These are phyloP conservation scores for Kurtzmaniella quercitrusa DNA, from an alignment of 1,139 yeast species.

Conservation along the genomic window DNA sequence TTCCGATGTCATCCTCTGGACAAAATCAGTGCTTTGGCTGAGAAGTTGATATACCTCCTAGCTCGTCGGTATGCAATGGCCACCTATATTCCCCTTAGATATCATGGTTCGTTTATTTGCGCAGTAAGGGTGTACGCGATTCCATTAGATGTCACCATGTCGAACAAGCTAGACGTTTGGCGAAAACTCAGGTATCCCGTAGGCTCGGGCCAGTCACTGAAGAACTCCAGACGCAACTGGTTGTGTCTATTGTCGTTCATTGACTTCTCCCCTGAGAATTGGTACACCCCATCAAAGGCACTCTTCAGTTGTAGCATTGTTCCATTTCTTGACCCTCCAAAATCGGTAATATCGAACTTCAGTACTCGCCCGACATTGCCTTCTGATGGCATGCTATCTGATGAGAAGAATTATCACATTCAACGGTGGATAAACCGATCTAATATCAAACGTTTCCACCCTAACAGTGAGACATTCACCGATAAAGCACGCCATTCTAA, in stretches of 20 bases:
- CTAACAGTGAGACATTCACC: not conserved
- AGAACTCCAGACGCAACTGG: slow-evolving; percentile 27
- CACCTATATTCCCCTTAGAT: slow-evolving; percentile 31
- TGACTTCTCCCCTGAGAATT: slow-evolving; percentile 30
- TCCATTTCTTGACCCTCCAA: not conserved
- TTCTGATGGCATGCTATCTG: too few relatives aligned
- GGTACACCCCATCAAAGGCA: slow-evolving; percentile 10
- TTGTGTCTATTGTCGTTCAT: slow-evolving; percentile 25
- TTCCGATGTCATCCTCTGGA: slow-evolving; percentile 8
- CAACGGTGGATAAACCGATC: slow-evolving; percentile 2
- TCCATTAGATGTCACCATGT: slow-evolving; percentile 42
- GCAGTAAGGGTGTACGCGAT: slow-evolving; percentile 46
- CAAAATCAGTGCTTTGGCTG: slow-evolving; percentile 17
- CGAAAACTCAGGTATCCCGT: slow-evolving; percentile 15
- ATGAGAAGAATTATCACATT: slow-evolving; percentile 3
- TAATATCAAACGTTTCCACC: not conserved
- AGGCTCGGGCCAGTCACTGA: slow-evolving; percentile 19
- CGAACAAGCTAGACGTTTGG: slow-evolving; percentile 27
- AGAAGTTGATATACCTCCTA: slow-evolving; percentile 37
- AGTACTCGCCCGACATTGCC: too few relatives aligned
- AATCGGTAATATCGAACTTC: too few relatives aligned
- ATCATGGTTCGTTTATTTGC: slow-evolving; percentile 13
- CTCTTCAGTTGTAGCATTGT: not conserved
- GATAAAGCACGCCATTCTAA: not conserved
- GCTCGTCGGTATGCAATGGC: slow-evolving; percentile 36